These are phyloP conservation scores for Aspergillus luchuensis DNA, from an alignment of 2,329 filamentous ascomycete species.

Conservation along the genomic window DNA sequence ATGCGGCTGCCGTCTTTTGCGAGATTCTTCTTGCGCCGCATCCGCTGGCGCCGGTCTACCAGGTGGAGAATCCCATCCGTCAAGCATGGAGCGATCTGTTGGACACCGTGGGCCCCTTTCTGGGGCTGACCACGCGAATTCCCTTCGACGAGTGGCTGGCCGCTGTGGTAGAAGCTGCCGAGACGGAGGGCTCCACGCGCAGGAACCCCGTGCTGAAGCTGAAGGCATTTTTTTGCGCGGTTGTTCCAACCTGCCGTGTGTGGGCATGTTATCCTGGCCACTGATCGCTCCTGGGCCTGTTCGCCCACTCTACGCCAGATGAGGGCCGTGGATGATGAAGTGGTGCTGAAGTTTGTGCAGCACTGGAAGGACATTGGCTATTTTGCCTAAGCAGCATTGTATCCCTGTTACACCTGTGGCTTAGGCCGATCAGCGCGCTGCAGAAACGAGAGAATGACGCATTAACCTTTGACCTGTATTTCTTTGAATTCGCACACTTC, in stretches of 20 bases:
- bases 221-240: neutral
- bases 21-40: neutral
- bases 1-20: neutral
- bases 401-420: neutral
- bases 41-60: neutral
- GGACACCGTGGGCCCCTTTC: neutral
- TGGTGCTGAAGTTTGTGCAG: neutral
- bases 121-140: neutral
- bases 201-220: neutral
- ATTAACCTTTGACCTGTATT: too few species aligned
- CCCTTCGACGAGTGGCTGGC: neutral
- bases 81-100: conserved; percentile 13
- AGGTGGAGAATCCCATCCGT: conserved; percentile 11
- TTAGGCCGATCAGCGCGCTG: neutral
- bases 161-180: neutral
- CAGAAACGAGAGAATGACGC: too few species aligned
- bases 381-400: neutral
- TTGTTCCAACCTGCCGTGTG: neutral
- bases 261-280: neutral
- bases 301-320: neutral
- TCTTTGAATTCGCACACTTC: too few species aligned
- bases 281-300: neutral
- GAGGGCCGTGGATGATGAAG: neutral
- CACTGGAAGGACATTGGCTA: neutral
- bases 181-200: neutral